Base-by-base conservation (phyloP, 2,329 filamentous ascomycete genomes). In the Pyrenophora teres region DNA sequence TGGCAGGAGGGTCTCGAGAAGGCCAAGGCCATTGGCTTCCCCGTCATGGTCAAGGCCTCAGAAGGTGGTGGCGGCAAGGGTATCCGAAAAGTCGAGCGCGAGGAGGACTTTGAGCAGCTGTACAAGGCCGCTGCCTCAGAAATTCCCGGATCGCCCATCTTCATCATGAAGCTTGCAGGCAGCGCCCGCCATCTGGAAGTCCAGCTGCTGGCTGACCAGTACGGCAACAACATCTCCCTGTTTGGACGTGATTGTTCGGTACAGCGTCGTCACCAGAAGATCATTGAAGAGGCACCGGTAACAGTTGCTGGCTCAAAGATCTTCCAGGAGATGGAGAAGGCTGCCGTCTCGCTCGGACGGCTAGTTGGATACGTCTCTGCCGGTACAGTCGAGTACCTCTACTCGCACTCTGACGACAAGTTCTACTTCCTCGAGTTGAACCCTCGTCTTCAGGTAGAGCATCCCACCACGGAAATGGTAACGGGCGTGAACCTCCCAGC, bases 351-450 rank as follows among this genome's bases (percentile, higher is more conserved):
- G 65, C 85, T 99, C 31, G 94, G 94, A 68, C 88, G 86, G 73
- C 85, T 99, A 35, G 94, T 99, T 72, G 94, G 94, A 65, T 99
- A 99, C 79, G 95, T 99, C 67, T 99, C 94, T 12, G 94, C 94
- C 18, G 94, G 94, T 82, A 99, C 94, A 27, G 95, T 99, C 54
- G 94, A 99, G 79, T 99, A 99, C 76, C 85, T 99, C 41, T 99
- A 99, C 82, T 99, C 94, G 36, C 92, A 99, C 77, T 81, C 91
- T 15, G 94, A 99, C 65, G 92, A 97, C 83, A 94, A 96, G 78
- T 99, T 99, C 81, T 99, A 97, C 84, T 99, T 99, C 81, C 81
- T 99, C 61, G 94, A 99, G 79, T 80, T 99, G 71, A 99, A 99
- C 81, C 94, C 94, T 42, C 91, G 94, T 90, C 88, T 99, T 48